Evolutionary conservation across 805 yeast species (phyloP), one percentile per base, ranked within the genome.

Genomic region (Pichia insulana): DNA sequence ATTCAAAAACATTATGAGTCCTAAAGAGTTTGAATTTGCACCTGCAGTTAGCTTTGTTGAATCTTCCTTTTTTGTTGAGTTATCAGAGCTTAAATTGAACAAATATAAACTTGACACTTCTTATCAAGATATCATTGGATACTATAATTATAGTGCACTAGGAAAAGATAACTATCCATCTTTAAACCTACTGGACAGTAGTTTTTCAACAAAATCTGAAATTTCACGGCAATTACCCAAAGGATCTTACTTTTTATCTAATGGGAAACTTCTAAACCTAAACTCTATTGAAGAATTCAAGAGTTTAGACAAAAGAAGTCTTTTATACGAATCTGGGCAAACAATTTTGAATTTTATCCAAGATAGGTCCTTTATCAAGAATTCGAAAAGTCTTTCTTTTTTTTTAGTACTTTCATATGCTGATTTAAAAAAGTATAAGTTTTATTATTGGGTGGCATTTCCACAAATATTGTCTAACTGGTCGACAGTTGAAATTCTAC

Each of bases 211-310:
- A 13, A 13, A 33, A 18, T 15, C 26, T 18, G 34, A 37, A 18
- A 17, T 46, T n/a, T 15, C 17, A 8, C 16, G 7, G 11, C 38
- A 30, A 17, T 37, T 46, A 26, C 28, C 39, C 1, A 20, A 10
- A 12, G 41, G 45, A 10, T 42, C 55, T 30, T 49, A 49, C 43
- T 47, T 64, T 32, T 41, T 50, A 11, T 42, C 61, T 0, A 43
- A 55, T 1, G 80, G 78, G 0, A 45, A 43, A 12, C 37, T 74
- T 13, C 44, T 63, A 35, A 88, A 88, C 57, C 74, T 78, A 36
- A 92, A 92, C 61, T 86, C 96, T 0, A 67, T 88, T 28, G 96
- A 90, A 50, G 88, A 85, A 49, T 92, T 92, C 64, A 86, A 82
- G 54, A 60, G 59, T 16, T 51, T 76, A 0, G 82, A 86, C 54